These are phyloP conservation scores for Rhododendron kiyosumense DNA, from an alignment of 148 eudicot genomes.

Conservation along the genomic window DNA sequence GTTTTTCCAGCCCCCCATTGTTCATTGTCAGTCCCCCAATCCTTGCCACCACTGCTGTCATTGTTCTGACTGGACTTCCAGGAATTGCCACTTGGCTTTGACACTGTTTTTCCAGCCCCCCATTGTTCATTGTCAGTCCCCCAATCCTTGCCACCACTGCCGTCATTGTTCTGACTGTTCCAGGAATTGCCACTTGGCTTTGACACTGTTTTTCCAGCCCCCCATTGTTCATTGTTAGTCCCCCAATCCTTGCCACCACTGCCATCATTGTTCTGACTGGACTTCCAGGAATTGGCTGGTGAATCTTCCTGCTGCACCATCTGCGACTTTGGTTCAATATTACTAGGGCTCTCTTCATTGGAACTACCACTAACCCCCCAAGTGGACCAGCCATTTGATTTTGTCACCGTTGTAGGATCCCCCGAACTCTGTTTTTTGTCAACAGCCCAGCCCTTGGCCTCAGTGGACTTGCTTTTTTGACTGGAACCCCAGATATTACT, in stretches of 20 bases:
- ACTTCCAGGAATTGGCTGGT: background rate
- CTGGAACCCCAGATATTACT: constrained; percentile 1
- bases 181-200: background rate
- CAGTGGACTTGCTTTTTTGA: background rate
- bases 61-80: constrained; percentile 3
- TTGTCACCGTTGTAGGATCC: background rate
- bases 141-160: constrained; percentile 3
- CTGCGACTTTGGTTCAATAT: background rate
- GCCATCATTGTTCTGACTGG: background rate
- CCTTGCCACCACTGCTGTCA: background rate
- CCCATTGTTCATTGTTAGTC: background rate
- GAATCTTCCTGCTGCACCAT: background rate
- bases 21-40: background rate
- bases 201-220: background rate
- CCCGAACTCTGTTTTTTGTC: background rate
- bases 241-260: constrained; percentile 4
- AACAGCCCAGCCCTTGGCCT: background rate
- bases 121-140: background rate
- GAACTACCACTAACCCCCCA: background rate
- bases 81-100: background rate
- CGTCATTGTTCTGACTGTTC: background rate
- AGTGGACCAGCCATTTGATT: background rate
- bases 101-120: too few relatives aligned
- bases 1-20: background rate
- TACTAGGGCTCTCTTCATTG: background rate